Conservation (phyloP, 106 monocot genomes). For the Narthecium ossifragum region DNA sequence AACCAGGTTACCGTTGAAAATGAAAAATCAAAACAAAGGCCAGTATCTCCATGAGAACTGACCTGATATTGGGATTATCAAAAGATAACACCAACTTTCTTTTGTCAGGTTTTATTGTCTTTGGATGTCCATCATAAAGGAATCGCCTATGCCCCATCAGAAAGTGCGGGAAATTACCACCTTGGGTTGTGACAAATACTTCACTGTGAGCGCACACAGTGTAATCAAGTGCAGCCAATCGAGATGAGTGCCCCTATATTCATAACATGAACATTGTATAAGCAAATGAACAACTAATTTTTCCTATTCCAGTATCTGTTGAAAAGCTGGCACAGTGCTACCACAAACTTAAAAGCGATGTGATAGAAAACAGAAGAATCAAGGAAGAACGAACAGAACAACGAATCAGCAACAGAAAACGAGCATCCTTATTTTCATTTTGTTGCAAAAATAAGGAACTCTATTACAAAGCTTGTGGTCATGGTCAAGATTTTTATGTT, state of each 20-base stretch:
- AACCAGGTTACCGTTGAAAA: no score
- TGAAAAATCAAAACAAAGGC: no score
- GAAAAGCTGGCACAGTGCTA: neutral
- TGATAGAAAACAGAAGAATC: no score
- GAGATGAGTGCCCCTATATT: slow-evolving; percentile 76
- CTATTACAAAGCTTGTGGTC: no score
- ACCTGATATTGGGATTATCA: slow-evolving; percentile 80
- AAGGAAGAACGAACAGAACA: no score
- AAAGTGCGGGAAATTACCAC: slow-evolving; percentile 96
- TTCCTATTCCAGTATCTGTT: no score
- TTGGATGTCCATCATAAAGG: slow-evolving; percentile 76
- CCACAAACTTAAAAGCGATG: neutral
- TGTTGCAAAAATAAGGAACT: no score
- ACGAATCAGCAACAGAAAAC: no score
- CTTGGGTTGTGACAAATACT: slow-evolving; percentile 96
- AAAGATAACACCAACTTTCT: slow-evolving; percentile 67
- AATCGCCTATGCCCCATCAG: slow-evolving; percentile 84
- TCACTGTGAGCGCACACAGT: slow-evolving; percentile 82
- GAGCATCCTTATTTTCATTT: no score
- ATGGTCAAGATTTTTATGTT: no score
- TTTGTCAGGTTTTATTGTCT: slow-evolving; percentile 94
- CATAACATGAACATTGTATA: no score
- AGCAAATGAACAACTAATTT: no score
- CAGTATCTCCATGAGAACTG: neutral
- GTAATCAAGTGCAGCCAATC: slow-evolving; percentile 94